These are phyloP conservation scores for Aciculosporium take DNA, from an alignment of 2,329 filamentous ascomycete species.

Conservation along the genomic window DNA sequence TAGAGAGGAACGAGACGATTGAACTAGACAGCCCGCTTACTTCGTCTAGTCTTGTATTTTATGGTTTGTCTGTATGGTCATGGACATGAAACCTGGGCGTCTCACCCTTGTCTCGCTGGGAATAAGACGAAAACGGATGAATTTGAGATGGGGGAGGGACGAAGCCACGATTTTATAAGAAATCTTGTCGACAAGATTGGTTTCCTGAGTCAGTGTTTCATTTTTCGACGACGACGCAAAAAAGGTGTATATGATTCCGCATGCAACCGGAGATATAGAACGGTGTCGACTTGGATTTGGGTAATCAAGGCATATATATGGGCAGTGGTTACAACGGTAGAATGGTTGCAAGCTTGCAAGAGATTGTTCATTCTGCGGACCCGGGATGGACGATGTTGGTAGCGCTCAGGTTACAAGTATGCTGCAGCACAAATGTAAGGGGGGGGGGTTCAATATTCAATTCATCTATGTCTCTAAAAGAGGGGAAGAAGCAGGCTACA, in stretches of 20 bases:
- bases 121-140: not conserved
- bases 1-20: slow-evolving; percentile 3
- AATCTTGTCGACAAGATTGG: not conserved
- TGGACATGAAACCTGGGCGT: not conserved
- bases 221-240: not conserved
- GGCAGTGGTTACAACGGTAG: not conserved
- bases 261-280: not conserved
- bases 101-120: not conserved
- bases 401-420: no score
- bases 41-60: not conserved
- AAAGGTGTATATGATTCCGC: not conserved
- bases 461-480: no score
- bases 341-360: not conserved
- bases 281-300: not conserved
- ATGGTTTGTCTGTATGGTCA: not conserved
- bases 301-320: not conserved
- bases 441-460: no score
- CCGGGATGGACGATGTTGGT: not conserved
- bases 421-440: no score
- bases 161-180: slow-evolving; percentile 1
- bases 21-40: not conserved
- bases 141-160: not conserved
- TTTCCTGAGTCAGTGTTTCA: not conserved
- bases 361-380: not conserved
- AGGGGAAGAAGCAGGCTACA: no score